Percentiles rank a stretch among this genome's conserved stretches.
phyloP scores from a whole-genome alignment of 208 protist species.

The Cochliopodium minus region DNA sequence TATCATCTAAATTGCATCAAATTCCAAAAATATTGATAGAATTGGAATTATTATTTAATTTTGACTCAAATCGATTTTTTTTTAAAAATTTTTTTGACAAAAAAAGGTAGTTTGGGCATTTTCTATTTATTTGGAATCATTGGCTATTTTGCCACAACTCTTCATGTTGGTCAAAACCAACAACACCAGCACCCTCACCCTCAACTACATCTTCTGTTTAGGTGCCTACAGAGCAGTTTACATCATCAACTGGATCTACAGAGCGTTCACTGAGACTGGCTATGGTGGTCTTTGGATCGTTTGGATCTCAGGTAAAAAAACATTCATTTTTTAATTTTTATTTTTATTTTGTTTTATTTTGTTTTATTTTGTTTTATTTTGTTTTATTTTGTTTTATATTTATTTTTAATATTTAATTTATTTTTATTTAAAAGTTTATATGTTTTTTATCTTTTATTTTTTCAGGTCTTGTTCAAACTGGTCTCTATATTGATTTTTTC shows the following conservation, averaged over 20 bases:
- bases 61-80: constrained; percentile 21
- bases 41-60: constrained; percentile 48
- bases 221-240: constrained; percentile 78
- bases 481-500: too few species aligned
- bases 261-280: constrained; percentile 53
- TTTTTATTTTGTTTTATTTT: too few species aligned
- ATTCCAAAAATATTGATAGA: constrained; percentile 12
- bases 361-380: too few species aligned
- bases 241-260: constrained; percentile 75
- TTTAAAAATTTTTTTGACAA: too few species aligned
- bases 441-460: too few species aligned
- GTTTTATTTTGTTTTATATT: too few species aligned
- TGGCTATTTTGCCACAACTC: constrained; percentile 84
- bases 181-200: constrained; percentile 69
- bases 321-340: too few species aligned
- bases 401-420: too few species aligned
- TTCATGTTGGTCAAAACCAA: constrained; percentile 68
- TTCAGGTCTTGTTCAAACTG: too few species aligned
- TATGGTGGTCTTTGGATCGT: too few species aligned
- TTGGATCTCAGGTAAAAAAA: too few species aligned
- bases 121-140: constrained; percentile 78
- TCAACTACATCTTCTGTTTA: constrained; percentile 76
- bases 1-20: neutral
- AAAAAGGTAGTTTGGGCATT: constrained; percentile 75
- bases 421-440: too few species aligned